Conservation (phyloP, 139 green algal genomes). For the Pleodorina starrii region DNA sequence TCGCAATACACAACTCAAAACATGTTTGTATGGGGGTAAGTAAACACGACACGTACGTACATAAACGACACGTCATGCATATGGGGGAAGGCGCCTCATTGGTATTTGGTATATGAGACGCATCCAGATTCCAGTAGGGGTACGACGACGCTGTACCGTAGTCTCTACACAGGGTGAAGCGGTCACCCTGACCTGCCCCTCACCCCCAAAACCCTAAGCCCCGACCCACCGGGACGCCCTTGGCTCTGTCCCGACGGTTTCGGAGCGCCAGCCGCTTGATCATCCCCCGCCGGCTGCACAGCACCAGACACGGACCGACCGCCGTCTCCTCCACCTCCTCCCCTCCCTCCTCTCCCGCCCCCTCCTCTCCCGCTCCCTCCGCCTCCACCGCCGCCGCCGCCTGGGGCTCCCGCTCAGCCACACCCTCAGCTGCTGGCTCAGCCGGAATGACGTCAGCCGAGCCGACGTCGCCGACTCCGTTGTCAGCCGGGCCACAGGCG, state of each 20-base stretch:
- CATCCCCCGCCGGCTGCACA: conserved; percentile 73
- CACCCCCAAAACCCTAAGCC: too few relatives aligned
- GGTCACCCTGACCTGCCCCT: too few relatives aligned
- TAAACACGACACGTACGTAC: too few relatives aligned
- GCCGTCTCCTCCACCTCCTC: conserved; percentile 8
- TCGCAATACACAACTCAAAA: too few relatives aligned
- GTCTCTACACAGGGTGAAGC: too few relatives aligned
- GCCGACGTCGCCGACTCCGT: not conserved
- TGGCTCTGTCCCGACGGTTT: conserved; percentile 31
- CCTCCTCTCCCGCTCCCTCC: too few relatives aligned
- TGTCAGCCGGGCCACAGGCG: not conserved
- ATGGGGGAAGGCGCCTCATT: too few relatives aligned
- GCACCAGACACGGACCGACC: conserved; percentile 62
- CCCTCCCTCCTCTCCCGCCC: not conserved
- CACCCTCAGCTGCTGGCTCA: not conserved
- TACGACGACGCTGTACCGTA: too few relatives aligned
- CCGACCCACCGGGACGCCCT: conserved; percentile 11
- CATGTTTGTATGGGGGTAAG: too few relatives aligned
- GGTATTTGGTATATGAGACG: too few relatives aligned
- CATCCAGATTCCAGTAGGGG: too few relatives aligned
- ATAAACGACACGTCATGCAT: too few relatives aligned
- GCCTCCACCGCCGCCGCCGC: not conserved
- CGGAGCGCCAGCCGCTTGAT: conserved; percentile 80
- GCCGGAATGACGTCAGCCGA: not conserved
- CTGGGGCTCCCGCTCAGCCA: not conserved